Evolutionary conservation across 148 eudicot genomes (phyloP).

Genomic region (Spergularia bocconei): DNA sequence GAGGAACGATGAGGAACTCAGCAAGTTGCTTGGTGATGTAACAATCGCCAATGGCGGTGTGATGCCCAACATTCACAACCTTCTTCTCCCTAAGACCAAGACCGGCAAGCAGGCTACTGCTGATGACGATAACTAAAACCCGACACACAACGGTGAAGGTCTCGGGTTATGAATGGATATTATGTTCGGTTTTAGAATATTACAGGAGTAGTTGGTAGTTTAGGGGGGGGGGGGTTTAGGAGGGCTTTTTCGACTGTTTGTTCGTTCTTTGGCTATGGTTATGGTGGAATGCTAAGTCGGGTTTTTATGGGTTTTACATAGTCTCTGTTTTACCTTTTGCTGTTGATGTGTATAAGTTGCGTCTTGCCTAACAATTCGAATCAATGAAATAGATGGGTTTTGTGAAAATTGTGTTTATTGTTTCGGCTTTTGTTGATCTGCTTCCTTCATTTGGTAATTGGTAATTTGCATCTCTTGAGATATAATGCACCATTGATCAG

Average conservation of each 20-base stretch:
- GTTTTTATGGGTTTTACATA: background rate
- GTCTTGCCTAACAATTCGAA: constrained; percentile 12
- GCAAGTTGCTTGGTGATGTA: constrained; percentile 82
- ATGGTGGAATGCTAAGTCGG: background rate
- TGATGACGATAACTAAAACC: constrained; percentile 45
- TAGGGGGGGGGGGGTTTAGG: constrained; percentile 5
- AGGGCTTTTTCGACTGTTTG: no score
- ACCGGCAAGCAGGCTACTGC: constrained; percentile 37
- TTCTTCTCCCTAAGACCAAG: constrained; percentile 66
- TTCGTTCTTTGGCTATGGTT: background rate
- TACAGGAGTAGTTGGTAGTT: constrained; percentile 16
- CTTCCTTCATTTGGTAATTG: no score
- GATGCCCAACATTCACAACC: constrained; percentile 90
- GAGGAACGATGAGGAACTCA: constrained; percentile 77
- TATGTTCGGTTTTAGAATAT: background rate
- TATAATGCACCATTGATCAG: no score
- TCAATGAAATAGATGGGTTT: constrained; percentile 8
- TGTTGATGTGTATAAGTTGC: background rate
- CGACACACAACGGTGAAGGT: background rate
- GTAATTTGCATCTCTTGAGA: no score
- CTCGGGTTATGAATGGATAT: background rate
- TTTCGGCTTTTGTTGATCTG: background rate
- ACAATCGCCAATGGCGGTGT: constrained; percentile 92
- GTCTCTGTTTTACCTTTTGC: background rate
- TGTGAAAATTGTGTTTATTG: background rate